Conservation (phyloP, 2,329 filamentous ascomycete species). For the Rhynchosporium graminicola region DNA sequence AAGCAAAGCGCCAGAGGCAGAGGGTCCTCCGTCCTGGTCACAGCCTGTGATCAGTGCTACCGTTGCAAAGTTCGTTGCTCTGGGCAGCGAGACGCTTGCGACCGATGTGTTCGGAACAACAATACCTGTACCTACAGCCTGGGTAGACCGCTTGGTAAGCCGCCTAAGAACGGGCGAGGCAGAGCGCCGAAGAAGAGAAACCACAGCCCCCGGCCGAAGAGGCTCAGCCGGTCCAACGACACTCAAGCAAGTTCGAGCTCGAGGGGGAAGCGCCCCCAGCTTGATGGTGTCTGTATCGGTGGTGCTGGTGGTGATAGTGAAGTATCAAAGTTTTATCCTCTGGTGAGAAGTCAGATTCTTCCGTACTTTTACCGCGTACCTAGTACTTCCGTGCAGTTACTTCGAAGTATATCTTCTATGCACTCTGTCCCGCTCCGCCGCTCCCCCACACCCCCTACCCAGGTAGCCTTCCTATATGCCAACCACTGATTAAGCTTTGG, state of each 20-base stretch:
- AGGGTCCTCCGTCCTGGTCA: conserved; percentile 2
- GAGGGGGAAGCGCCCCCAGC: not conserved
- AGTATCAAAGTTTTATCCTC: not conserved
- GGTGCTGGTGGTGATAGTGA: not conserved
- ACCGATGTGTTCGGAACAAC: conserved; percentile 7
- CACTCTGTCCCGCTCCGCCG: too few species aligned
- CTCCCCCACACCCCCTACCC: too few species aligned
- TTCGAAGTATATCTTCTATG: not conserved
- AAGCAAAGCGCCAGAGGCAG: not conserved
- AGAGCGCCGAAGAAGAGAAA: not conserved
- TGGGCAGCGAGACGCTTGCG: conserved; percentile 1
- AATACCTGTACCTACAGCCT: conserved; percentile 14
- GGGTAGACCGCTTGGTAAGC: conserved; percentile 12
- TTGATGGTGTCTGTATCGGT: not conserved
- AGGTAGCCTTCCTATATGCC: not conserved
- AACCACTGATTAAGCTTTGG: not conserved
- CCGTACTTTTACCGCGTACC: too few species aligned
- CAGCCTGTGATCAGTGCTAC: conserved; percentile 16
- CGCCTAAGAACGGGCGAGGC: conserved; percentile 9
- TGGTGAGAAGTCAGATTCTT: conserved; percentile 1
- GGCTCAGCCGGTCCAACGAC: too few species aligned
- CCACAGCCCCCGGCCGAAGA: too few species aligned
- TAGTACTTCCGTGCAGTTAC: not conserved
- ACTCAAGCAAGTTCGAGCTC: not conserved
- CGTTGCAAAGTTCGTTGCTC: conserved; percentile 12